Base-by-base conservation (phyloP, 495 filamentous ascomycete genomes). In the Hyaloscypha hepaticicola region DNA sequence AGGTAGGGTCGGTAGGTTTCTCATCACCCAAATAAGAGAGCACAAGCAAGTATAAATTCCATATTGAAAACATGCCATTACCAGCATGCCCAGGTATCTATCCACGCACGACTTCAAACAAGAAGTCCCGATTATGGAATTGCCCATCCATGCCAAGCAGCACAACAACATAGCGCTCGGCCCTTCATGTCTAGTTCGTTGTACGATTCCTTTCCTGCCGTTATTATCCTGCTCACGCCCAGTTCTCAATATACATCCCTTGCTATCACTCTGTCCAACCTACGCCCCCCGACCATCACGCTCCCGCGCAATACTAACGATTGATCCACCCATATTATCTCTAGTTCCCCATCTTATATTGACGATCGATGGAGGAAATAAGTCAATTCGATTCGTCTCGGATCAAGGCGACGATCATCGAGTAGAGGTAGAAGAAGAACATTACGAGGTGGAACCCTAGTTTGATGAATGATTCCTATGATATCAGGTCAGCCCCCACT, bases 371-470 rank as follows among this genome's bases (percentile, higher is more conserved):
- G 50, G 63, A 69, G 45, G 58, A 63, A 34, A 22, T 34, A 58
- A 65, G 67, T 82, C 85, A 97, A 78, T 93, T 82, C 52, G 91
- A 86, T 78, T 99, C 95, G 75, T 99, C 96, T 71, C 89, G 87
- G 83, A 99, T 99, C 19, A 64, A 82, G 64, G 94, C 94, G 59
- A 97, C 95, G 64, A 99, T 99, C 96, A 99, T 99, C 80, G 86
- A 94, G 87, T 98, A 99, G 27, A 99, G 87, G 80, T 99, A 99
- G 87, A 97, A 99, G 85, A 99, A 99, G 85, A 99, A 99, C 90
- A 99, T 96, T 79, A 98, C 75, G 45, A 99, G 87, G 77, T 98
- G 95, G 86, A 99, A 98, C 64, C 94, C 96, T 41, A 99, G 91
- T 79, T 99, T 99, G 80, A 96, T 88, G 78, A 99, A 98, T 6